Percentiles rank a stretch among this genome's conserved stretches.
These are phyloP conservation scores for Sporopachydermia quercuum DNA, from an alignment of 805 yeast genomes.

Conservation along the genomic window DNA sequence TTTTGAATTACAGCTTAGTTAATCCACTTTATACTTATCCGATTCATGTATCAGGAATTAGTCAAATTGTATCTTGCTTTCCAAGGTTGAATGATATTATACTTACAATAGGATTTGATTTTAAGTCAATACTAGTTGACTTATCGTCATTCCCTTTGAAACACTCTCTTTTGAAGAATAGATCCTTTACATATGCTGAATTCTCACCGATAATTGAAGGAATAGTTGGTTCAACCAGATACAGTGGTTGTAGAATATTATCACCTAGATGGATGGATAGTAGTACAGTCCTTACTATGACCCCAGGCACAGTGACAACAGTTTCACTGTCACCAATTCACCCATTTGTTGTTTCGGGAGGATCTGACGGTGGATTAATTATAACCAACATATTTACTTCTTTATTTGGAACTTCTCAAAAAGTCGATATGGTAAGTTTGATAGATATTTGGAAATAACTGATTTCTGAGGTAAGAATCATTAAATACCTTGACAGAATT, in stretches of 20 bases:
- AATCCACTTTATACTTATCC: conserved; percentile 25
- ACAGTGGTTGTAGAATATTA: not conserved
- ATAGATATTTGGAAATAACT: not conserved
- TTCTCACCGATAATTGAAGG: not conserved
- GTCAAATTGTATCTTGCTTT: conserved; percentile 20
- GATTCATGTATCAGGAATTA: conserved; percentile 23
- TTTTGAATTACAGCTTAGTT: conserved; percentile 13
- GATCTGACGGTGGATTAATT: conserved; percentile 32
- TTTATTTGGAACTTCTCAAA: conserved; percentile 13
- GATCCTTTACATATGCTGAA: not conserved
- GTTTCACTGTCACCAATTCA: conserved; percentile 28
- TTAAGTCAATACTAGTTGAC: conserved; percentile 23
- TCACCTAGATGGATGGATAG: conserved; percentile 8
- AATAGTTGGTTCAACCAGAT: not conserved
- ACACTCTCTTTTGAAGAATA: not conserved
- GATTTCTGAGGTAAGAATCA: not conserved
- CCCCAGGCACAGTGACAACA: conserved; percentile 25
- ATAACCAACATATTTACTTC: conserved; percentile 25
- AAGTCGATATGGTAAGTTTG: conserved; percentile 7
- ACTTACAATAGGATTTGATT: conserved; percentile 27
- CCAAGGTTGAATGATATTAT: conserved; percentile 22
- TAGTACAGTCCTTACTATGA: conserved; percentile 22
- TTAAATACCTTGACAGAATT: not conserved
- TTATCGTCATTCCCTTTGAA: conserved; percentile 7
- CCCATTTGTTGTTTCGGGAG: conserved; percentile 32